Percentiles rank a stretch among this genome's conserved stretches.
Evolutionary conservation across 2,329 filamentous ascomycete genomes (phyloP).

Genomic region (Clonostachys solani): DNA sequence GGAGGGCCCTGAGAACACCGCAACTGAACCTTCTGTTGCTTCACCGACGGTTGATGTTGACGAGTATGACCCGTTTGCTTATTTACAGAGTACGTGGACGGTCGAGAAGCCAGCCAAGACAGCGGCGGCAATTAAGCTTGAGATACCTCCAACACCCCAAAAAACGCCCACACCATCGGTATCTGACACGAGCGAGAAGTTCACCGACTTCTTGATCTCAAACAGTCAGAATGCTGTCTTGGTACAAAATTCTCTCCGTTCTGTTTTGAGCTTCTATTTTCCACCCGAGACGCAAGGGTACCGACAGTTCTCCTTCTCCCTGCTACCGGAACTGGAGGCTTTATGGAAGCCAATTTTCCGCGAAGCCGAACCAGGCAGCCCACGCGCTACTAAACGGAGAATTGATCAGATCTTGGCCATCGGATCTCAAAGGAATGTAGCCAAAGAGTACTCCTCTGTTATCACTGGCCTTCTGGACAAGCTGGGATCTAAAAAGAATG

Average conservation of each 20-base stretch:
- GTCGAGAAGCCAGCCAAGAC: not conserved
- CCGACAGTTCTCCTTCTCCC: constrained; percentile 40
- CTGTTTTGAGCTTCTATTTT: constrained; percentile 46
- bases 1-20: constrained; percentile 1
- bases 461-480: constrained; percentile 50
- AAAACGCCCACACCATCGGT: constrained; percentile 32
- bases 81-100: constrained; percentile 16
- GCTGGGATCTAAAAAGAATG: constrained; percentile 44
- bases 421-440: constrained; percentile 51
- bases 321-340: constrained; percentile 42
- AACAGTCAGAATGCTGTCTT: constrained; percentile 42
- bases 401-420: constrained; percentile 58
- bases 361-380: constrained; percentile 21
- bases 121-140: constrained; percentile 14
- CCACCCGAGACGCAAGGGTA: constrained; percentile 40
- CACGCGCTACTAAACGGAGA: constrained; percentile 25
- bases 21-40: constrained; percentile 7
- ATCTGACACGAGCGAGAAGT: constrained; percentile 25
- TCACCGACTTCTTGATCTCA: constrained; percentile 38
- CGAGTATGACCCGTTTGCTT: constrained; percentile 45
- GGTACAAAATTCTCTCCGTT: constrained; percentile 53
- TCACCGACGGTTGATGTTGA: constrained; percentile 14
- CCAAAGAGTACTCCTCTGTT: constrained; percentile 39
- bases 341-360: constrained; percentile 50
- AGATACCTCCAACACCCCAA: constrained; percentile 34